Evolutionary conservation across 495 filamentous ascomycete genomes (phyloP).

Genomic region (Aspergillus ostianus): DNA sequence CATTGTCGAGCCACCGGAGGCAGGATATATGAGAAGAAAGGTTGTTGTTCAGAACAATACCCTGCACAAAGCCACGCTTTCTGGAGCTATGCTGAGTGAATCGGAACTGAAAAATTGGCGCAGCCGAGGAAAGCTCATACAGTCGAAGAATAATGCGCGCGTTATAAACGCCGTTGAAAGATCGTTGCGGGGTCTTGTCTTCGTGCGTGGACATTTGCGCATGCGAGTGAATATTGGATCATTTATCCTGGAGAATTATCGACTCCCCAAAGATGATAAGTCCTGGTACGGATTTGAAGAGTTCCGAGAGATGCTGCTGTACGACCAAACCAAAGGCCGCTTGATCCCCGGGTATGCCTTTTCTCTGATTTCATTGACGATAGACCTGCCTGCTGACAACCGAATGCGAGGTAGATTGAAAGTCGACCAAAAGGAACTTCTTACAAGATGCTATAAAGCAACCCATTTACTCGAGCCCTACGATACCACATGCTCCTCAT

Average conservation of each 20-base stretch:
- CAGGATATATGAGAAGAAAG: slow-evolving; percentile 14
- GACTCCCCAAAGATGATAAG: slow-evolving; percentile 31
- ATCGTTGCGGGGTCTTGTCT: slow-evolving; percentile 31
- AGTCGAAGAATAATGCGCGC: slow-evolving; percentile 25
- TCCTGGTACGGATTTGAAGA: slow-evolving; percentile 43
- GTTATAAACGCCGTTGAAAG: slow-evolving; percentile 28
- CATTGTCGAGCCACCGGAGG: slow-evolving; percentile 40
- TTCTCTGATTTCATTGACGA: not conserved
- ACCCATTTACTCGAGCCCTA: slow-evolving; percentile 48
- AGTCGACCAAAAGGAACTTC: slow-evolving; percentile 22
- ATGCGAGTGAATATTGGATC: slow-evolving; percentile 60
- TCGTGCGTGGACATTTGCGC: slow-evolving; percentile 39
- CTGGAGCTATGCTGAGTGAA: slow-evolving; percentile 6
- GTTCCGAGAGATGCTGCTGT: slow-evolving; percentile 46
- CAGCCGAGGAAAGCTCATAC: slow-evolving; percentile 13
- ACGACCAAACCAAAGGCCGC: slow-evolving; percentile 36
- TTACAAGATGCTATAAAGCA: slow-evolving; percentile 28
- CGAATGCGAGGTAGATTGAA: slow-evolving; percentile 19
- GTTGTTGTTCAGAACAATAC: slow-evolving; percentile 15
- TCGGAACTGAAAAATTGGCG: slow-evolving; percentile 15
- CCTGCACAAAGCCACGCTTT: slow-evolving; percentile 19
- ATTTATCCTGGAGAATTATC: slow-evolving; percentile 47
- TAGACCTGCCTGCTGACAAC: slow-evolving; percentile 7
- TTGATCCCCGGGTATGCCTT: slow-evolving; percentile 39
- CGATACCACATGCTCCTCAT: slow-evolving; percentile 31